Base-by-base conservation (phyloP, 23 red algal genomes). In the Agarophyton chilense region DNA sequence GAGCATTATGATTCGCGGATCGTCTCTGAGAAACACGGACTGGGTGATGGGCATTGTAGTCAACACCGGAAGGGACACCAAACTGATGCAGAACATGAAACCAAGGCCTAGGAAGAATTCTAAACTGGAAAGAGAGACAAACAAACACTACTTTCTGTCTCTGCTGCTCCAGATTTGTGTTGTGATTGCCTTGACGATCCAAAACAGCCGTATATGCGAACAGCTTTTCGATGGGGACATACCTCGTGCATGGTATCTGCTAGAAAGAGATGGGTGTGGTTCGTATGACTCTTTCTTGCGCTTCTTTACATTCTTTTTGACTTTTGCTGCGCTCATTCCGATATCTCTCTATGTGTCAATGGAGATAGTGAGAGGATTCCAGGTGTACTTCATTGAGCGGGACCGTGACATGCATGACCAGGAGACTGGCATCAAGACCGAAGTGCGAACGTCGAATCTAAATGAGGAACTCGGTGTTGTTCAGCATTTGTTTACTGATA, bases 61-160 rank as follows among this genome's bases (percentile, higher is more conserved):
- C 18, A 89, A 92, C 51, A 94, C 96, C 4, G 96, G 96, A 19
- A 82, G 71, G 26, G 92, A 98, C 43, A 98, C 96, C 1, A 98
- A 98, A 56, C 92, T 98, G 39, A 90, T 98, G 86, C 92, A 93
- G 78, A 95, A 98, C 44, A 68, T 92, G 81, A 95, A 93, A 43
- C 56, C 91, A 18, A 54, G 81, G 25, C 82, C 88, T 21, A 50
- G 71, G 29, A 98, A 98, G 56, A 86, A 92, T 52, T 92, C 87
- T 17, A 78, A 89, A 2, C 67, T 95, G 21, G 96, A 98, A 72
- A 73, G 75, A 26, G 78, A 78, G 43, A 94, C 92, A 46, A 98
- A 94, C 56, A 33, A 46, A 5, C 76, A 83, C 64, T 86, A 89
- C 66, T 61, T 88, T 19, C 26, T 92, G 2, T 54, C 89, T 33